Percentiles rank a stretch among this genome's conserved stretches.
Conservation (phyloP, 305 asterid species). For the Ruellia speciosa region DNA sequence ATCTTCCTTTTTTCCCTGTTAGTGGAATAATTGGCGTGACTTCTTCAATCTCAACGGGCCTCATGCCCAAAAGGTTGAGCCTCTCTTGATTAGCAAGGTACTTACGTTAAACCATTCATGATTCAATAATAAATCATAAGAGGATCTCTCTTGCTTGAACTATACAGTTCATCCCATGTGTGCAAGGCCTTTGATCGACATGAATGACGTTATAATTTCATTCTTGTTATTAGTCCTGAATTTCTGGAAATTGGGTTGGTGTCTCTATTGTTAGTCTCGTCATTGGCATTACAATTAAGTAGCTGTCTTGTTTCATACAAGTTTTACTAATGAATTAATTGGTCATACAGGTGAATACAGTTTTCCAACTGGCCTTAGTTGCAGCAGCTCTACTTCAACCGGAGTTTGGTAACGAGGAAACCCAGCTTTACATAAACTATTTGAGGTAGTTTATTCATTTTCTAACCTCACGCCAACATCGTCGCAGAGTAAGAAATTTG, state of each 20-base stretch:
- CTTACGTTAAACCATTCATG: background rate
- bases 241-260: too few relatives aligned
- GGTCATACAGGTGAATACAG: slow-evolving; percentile 59
- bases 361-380: slow-evolving; percentile 69
- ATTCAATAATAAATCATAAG: slow-evolving; percentile 9
- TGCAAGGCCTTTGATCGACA: background rate
- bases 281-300: too few relatives aligned
- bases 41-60: slow-evolving; percentile 77
- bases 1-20: slow-evolving; percentile 11
- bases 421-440: slow-evolving; percentile 44
- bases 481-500: slow-evolving; percentile 4
- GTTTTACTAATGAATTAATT: background rate
- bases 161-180: background rate
- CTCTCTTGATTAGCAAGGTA: slow-evolving; percentile 92
- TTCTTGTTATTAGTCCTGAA: background rate
- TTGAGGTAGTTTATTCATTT: slow-evolving; percentile 40
- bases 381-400: slow-evolving; percentile 95
- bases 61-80: slow-evolving; percentile 62
- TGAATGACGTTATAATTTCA: background rate
- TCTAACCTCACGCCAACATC: slow-evolving; percentile 7
- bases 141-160: slow-evolving; percentile 11
- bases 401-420: slow-evolving; percentile 64
- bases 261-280: background rate
- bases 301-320: too few relatives aligned
- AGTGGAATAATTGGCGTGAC: slow-evolving; percentile 67